Evolutionary conservation across 176 grass and related monocot genomes (phyloP).

Genomic region (Ananas comosus): DNA sequence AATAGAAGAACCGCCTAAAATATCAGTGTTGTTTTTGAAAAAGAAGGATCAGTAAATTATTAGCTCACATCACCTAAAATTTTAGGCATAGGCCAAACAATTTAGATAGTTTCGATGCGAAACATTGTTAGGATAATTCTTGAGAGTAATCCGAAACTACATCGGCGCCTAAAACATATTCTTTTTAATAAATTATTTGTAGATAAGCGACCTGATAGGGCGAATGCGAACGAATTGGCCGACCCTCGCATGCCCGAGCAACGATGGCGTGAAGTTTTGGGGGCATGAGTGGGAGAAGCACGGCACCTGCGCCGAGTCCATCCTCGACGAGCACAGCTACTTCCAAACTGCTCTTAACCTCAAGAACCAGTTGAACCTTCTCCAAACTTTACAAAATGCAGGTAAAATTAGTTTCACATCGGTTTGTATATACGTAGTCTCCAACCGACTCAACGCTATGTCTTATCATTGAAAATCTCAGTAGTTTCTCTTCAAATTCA

Average conservation of each 20-base stretch:
- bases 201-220: conserved; percentile 55
- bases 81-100: too few species aligned
- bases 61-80: too few species aligned
- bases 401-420: conserved; percentile 10
- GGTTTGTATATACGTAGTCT: not conserved
- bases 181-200: not conserved
- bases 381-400: conserved; percentile 23
- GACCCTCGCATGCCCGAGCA: conserved; percentile 64
- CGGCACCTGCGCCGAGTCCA: conserved; percentile 56
- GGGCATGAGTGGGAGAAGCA: conserved; percentile 93
- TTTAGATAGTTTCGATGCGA: too few species aligned
- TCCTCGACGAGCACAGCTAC: conserved; percentile 65
- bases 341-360: conserved; percentile 60
- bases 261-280: conserved; percentile 68
- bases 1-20: not conserved
- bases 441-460: too few species aligned
- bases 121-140: too few species aligned
- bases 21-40: not conserved
- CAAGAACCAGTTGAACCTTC: conserved; percentile 36
- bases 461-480: too few species aligned
- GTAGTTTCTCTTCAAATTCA: too few species aligned
- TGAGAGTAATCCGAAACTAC: too few species aligned
- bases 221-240: conserved; percentile 51
- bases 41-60: too few species aligned
- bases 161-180: too few species aligned